Evolutionary conservation across 352 stramenopile genomes (phyloP), one percentile per base, ranked within the genome.

Genomic region (Globisporangium cederbergense): DNA sequence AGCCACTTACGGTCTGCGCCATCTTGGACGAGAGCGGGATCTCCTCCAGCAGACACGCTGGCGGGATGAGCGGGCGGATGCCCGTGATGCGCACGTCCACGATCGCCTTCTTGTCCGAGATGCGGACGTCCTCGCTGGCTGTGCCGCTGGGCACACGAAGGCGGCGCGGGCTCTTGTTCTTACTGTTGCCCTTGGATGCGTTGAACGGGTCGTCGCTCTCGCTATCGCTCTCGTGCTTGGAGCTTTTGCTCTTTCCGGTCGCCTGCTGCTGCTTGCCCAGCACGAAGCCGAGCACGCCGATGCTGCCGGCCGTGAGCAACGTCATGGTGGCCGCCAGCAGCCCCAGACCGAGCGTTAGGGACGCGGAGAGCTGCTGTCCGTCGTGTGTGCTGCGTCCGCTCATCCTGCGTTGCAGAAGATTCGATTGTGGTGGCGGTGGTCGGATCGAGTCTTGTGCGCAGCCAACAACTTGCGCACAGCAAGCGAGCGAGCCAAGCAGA

Each of bases 71-170:
- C 66, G 89, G 89, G 0, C 86, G 87, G 53, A 96, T 94, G 57
- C 79, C 83, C 46, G 79, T 83, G 67, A 96, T 95, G 68, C 88
- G 88, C 66, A 95, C 87, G 67, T 96, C 88, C 62, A 95, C 77
- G 42, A 96, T 91, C 5, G 83, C 76, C 55, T 91, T 84, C 71
- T 89, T 93, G 74, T 95, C 87, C 65, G 81, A 80, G 73, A 93
- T 89, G 62, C 89, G 89, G 50, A 93, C 82, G 58, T 95, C 81
- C 60, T 93, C 81, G 57, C 80, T 83, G 25, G 79, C 77, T n/a
- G 72, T 76, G 51, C 77, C 77, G 64, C 80, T 91, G 8, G 84
- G 77, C 51, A 91, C 83, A 32, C 81, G 82, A 66, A 88, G 54
- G 8, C 82, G 81, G 58, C 72, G 83, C 46, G 49, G 70, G 22